phyloP scores from a whole-genome alignment of 331 rosid genomes.

The Pyracantha coccinea region DNA sequence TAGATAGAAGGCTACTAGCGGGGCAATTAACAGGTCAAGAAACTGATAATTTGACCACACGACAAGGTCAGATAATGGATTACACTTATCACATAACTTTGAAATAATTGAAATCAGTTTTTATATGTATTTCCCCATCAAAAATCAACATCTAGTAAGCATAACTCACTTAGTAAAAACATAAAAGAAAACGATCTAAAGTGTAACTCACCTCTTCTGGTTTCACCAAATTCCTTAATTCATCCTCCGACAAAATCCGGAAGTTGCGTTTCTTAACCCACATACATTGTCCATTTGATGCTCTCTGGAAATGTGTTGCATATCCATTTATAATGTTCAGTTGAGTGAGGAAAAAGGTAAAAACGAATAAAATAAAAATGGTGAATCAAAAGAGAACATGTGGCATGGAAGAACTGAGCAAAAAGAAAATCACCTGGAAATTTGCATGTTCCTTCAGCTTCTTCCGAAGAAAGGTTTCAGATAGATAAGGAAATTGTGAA shows the following conservation, averaged over 20 bases:
- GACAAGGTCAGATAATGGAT: not conserved
- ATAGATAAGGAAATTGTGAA: constrained; percentile 70
- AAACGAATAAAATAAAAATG: not conserved
- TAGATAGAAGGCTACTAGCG: not conserved
- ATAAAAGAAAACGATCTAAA: constrained; percentile 6
- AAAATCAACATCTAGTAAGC: not conserved
- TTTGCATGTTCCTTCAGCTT: constrained; percentile 75
- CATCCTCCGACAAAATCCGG: constrained; percentile 73
- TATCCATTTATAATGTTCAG: constrained; percentile 21
- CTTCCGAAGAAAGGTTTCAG: constrained; percentile 75
- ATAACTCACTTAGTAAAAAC: not conserved
- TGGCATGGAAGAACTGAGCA: not conserved
- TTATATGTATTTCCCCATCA: not conserved
- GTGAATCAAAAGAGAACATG: not conserved
- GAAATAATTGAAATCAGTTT: not conserved
- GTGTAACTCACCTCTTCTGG: constrained; percentile 81
- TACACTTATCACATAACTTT: not conserved
- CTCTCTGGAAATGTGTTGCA: constrained; percentile 50
- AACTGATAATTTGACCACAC: not conserved
- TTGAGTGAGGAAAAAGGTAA: constrained; percentile 4
- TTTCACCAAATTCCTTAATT: constrained; percentile 74
- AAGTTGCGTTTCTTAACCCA: constrained; percentile 81
- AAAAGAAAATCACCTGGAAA: constrained; percentile 51
- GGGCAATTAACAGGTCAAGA: not conserved
- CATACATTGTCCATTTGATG: constrained; percentile 60